Conservation (phyloP, 1,284 basidiomycete species). For the Leccinum pallidistipes region DNA sequence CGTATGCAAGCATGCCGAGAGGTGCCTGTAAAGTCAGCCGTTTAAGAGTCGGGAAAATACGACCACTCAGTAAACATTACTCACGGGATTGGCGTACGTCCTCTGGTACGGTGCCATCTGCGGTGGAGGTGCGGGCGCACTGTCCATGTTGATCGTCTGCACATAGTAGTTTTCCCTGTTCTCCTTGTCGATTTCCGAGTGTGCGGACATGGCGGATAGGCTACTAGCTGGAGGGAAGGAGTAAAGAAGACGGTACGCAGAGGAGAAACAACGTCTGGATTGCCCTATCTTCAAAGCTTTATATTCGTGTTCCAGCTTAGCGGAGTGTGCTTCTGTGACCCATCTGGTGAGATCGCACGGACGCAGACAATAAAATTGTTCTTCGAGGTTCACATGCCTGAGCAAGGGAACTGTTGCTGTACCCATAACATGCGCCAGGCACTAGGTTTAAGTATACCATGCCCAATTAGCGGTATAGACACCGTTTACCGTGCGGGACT, state of each 20-base stretch:
- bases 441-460: conserved; percentile 8
- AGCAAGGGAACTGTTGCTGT: conserved; percentile 4
- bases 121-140: conserved; percentile 14
- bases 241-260: conserved; percentile 2
- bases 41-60: conserved; percentile 1
- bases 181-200: conserved; percentile 25
- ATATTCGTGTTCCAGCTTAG: conserved; percentile 13
- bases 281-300: conserved; percentile 11
- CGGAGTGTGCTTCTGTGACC: not conserved
- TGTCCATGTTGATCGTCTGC: conserved; percentile 27
- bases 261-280: not conserved
- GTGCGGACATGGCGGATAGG: conserved; percentile 19
- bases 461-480: conserved; percentile 16
- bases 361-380: not conserved
- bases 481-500: conserved; percentile 15
- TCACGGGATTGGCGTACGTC: conserved; percentile 28
- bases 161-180: conserved; percentile 28
- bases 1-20: conserved; percentile 31
- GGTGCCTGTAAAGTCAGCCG: conserved; percentile 19
- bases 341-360: conserved; percentile 1
- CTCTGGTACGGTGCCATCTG: conserved; percentile 30
- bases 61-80: not conserved
- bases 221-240: not conserved
- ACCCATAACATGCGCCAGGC: conserved; percentile 10
- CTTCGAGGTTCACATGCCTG: conserved; percentile 11